Evolutionary conservation across 1,284 basidiomycete genomes (phyloP).

Genomic region (Caloboletus firmus): DNA sequence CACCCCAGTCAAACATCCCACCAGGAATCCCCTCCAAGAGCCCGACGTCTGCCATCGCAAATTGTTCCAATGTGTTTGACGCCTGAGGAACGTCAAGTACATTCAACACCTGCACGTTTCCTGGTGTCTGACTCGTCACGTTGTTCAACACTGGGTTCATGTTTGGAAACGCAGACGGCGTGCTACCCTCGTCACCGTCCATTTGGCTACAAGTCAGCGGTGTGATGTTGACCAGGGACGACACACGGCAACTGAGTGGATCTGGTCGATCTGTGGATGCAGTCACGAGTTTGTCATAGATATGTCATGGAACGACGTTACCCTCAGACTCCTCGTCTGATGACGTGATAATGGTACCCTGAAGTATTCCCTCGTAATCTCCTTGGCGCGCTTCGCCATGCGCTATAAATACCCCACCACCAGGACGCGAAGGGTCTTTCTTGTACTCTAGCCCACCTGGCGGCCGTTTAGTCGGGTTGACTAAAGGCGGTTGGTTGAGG

Average conservation of each 20-base stretch:
- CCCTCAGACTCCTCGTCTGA: conserved; percentile 52
- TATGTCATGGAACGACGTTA: conserved; percentile 27
- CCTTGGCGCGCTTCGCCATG: conserved; percentile 46
- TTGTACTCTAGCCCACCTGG: conserved; percentile 64
- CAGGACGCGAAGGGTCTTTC: conserved; percentile 73
- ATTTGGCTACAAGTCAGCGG: conserved; percentile 40
- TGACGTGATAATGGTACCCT: conserved; percentile 60
- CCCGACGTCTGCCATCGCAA: conserved; percentile 66
- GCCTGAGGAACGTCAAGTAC: conserved; percentile 60
- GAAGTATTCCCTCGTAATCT: conserved; percentile 59
- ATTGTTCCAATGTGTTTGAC: conserved; percentile 56
- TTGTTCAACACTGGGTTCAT: conserved; percentile 66
- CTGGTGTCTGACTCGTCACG: conserved; percentile 38
- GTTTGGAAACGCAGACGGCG: conserved; percentile 40
- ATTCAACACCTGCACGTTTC: conserved; percentile 74
- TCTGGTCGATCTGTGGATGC: conserved; percentile 25
- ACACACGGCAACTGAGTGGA: conserved; percentile 17
- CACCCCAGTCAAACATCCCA: conserved; percentile 87
- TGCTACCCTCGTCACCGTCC: conserved; percentile 23
- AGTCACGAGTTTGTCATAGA: conserved; percentile 32
- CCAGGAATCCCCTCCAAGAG: conserved; percentile 80
- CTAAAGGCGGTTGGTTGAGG: conserved; percentile 54
- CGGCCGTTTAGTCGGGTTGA: conserved; percentile 70
- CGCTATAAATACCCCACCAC: conserved; percentile 83
- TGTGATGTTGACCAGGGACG: conserved; percentile 54